Percentiles rank a stretch among this genome's conserved stretches.
phyloP scores from a whole-genome alignment of 768 basidiomycete species.

The Hygrophorus russula region DNA sequence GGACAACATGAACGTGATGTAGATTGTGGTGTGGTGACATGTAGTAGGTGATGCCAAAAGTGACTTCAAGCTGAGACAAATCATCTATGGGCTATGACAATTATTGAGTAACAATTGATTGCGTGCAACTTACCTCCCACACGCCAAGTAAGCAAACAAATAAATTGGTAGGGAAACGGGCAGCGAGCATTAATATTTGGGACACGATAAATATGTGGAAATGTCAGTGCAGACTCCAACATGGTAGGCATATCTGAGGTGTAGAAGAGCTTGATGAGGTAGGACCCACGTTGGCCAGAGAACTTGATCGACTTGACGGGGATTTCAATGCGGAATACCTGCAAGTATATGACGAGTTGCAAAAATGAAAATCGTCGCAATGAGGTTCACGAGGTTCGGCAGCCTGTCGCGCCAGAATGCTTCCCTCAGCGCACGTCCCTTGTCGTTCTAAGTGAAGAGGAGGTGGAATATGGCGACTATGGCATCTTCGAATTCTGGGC shows the following conservation, averaged over 20 bases:
- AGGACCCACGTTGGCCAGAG: slow-evolving; percentile 91
- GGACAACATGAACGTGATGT: slow-evolving; percentile 85
- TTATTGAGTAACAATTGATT: slow-evolving; percentile 1
- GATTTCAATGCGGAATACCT: slow-evolving; percentile 98
- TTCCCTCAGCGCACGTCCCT: slow-evolving; percentile 91
- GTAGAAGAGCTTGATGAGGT: slow-evolving; percentile 98
- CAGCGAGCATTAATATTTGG: slow-evolving; percentile 92
- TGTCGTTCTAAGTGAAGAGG: slow-evolving; percentile 97
- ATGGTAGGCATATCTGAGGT: slow-evolving; percentile 99
- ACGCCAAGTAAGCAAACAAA: slow-evolving; percentile 84
- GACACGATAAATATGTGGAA: slow-evolving; percentile 92
- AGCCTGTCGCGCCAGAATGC: slow-evolving; percentile 97
- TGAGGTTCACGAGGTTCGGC: slow-evolving; percentile 95
- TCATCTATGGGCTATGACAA: slow-evolving; percentile 78
- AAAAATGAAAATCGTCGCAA: slow-evolving; percentile 87
- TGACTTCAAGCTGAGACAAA: slow-evolving; percentile 82
- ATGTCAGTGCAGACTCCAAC: slow-evolving; percentile 88
- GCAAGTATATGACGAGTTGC: slow-evolving; percentile 95
- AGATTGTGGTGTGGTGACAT: slow-evolving; percentile 92
- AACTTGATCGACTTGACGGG: slow-evolving; percentile 95
- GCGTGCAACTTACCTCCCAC: slow-evolving; percentile 74
- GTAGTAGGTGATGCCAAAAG: slow-evolving; percentile 91
- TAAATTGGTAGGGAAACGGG: slow-evolving; percentile 84
- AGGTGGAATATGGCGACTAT: slow-evolving; percentile 95
- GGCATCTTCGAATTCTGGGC: slow-evolving; percentile 97